Evolutionary conservation across 163 green algal genomes (phyloP), one percentile per base, ranked within the genome.

Genomic region (Volvox carteri): DNA sequence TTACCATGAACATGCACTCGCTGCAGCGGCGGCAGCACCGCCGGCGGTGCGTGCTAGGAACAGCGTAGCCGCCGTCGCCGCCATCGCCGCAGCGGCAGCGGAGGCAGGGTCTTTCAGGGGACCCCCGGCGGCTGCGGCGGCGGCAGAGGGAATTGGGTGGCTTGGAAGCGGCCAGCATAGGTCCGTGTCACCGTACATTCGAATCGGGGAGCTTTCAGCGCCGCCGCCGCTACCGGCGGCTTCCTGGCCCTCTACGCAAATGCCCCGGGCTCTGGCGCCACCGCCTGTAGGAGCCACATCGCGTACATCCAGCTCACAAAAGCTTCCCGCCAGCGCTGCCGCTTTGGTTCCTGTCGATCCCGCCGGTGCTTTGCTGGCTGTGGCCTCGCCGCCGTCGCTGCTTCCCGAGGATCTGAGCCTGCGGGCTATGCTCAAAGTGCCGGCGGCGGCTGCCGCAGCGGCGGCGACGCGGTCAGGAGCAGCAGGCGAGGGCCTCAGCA

Each of bases 321-420:
- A n/a, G n/a, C n/a, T n/a, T n/a, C n/a, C 25, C 65, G 30, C 65
- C 4, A 75, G 60, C 65, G 65, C 9, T 33, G n/a, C 65, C 56
- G 56, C 19, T 67, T 67, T n/a, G 19, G 56, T 67, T 25, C 33
- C 65, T 23, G 30, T 25, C 5, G 30, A 75, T 12, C 16, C 4
- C 30, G 65, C n/a, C 30, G n/a, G n/a, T 7, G 19, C 2, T 7
- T 72, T 7, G 19, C 7, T 65, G 54, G n/a, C 48, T 58, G 48
- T 14, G 48, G n/a, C n/a, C 2, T 11, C 28, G 30, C 65, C 3
- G 65, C 65, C 4, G 65, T 5, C 46, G 65, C 8, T 3, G 2
- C 39, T 78, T 30, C 28, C 33, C 42, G 75, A 84, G 11, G 75
- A 84, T 48, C 75, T 84, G 19, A 84, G 75, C 48, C 75, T 84